Evolutionary conservation across 805 yeast species (phyloP), one percentile per base, ranked within the genome.

Genomic region (Scheffersomyces lignosus): DNA sequence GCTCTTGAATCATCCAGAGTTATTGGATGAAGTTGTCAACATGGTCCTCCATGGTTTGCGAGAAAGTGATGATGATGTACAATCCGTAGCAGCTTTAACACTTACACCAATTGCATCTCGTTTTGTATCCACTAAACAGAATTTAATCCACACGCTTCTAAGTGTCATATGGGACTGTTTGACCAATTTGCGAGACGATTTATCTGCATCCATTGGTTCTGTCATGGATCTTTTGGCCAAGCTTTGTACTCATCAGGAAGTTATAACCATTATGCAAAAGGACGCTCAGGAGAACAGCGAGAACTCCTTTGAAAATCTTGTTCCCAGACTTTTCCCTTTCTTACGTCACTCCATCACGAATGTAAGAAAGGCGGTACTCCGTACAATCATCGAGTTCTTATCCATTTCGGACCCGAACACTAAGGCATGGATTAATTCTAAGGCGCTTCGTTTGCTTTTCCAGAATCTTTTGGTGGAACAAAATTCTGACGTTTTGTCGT

Each of bases 51-150:
- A 86, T 61, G 96, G 97, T 3, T 66, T 93, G 32, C 62, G 68
- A 36, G 81, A 80, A 44, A 73, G 80, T 37, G 95, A 89, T 50
- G 98, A 90, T 59, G 99, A 93, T 58, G 98, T 93, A 17, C 97
- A 95, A 59, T 89, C 96, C 6, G 96, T 91, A 31, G 89, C 96
- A 16, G 98, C 99, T 0, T 85, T 96, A 2, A 88, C 96, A 1
- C 66, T 93, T 35, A 73, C 91, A 0, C 99, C 99, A 3, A 87
- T 93, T 31, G 89, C 96, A 1, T 70, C 75, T n/a, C 87, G 87
- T 45, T 87, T 91, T 58, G 90, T 90, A n/a, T 68, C 73, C 26
- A 64, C 83, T 29, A 77, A 81, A 36, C 66, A 74, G 14, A 69
- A 68, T 26, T 56, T 80, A 17, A 71, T 77, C 3, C 71, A 70